These are phyloP conservation scores for Brasenia schreberi DNA, from an alignment of 164 flowering plant species.

Conservation along the genomic window DNA sequence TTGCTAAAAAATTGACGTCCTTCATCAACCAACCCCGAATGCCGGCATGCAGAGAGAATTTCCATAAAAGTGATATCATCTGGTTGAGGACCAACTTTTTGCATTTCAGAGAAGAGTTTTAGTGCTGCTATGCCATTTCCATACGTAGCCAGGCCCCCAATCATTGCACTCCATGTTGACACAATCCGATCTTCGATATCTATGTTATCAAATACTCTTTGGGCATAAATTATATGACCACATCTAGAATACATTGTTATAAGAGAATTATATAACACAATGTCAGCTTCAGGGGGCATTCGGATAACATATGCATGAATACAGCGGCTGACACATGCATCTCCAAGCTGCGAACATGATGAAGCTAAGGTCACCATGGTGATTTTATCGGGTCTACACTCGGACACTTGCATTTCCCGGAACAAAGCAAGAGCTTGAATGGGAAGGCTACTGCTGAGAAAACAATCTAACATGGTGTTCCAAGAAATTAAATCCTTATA, in stretches of 20 bases:
- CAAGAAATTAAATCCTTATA: constrained; percentile 43
- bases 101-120: constrained; percentile 28
- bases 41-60: constrained; percentile 52
- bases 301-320: constrained; percentile 34
- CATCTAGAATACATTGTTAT: constrained; percentile 53
- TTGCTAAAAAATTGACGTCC: constrained; percentile 32
- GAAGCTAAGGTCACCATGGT: constrained; percentile 7
- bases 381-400: constrained; percentile 6
- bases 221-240: constrained; percentile 32
- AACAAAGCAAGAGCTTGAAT: constrained; percentile 28
- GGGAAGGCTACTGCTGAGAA: constrained; percentile 19
- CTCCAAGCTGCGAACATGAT: constrained; percentile 10
- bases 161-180: constrained; percentile 36
- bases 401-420: constrained; percentile 21
- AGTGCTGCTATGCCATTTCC: constrained; percentile 38
- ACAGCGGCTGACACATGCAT: constrained; percentile 5
- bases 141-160: constrained; percentile 42
- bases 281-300: constrained; percentile 1
- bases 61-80: constrained; percentile 36
- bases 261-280: constrained; percentile 31
- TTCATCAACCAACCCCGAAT: constrained; percentile 35
- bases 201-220: constrained; percentile 20
- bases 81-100: constrained; percentile 32
- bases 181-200: constrained; percentile 13
- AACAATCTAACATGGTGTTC: constrained; percentile 47